Evolutionary conservation across 108 stramenopile genomes (phyloP).

Genomic region (Parietichytrium sp.): DNA sequence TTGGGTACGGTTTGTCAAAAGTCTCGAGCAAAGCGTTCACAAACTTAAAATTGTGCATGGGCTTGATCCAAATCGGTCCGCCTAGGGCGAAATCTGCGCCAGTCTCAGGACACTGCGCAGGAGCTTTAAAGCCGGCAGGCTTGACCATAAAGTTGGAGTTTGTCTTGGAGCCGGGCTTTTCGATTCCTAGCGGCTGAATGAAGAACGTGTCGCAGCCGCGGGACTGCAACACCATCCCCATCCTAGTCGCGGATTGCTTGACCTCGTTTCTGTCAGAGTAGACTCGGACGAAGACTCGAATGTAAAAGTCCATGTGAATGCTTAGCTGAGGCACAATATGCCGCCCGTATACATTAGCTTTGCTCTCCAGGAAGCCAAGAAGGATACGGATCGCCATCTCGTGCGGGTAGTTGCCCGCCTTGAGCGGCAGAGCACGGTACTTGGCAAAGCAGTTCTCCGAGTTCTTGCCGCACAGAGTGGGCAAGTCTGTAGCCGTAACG

Average conservation of each 20-base stretch:
- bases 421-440: conserved; percentile 83
- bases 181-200: conserved; percentile 66
- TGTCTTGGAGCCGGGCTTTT: conserved; percentile 38
- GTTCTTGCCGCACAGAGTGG: conserved; percentile 85
- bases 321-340: conserved; percentile 84
- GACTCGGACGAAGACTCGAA: conserved; percentile 94
- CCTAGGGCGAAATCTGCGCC: conserved; percentile 79
- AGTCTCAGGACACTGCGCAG: conserved; percentile 64
- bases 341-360: conserved; percentile 82
- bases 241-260: neutral
- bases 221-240: conserved; percentile 84
- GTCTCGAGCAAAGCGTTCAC: conserved; percentile 72
- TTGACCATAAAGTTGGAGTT: neutral
- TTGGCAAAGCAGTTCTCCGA: conserved; percentile 89
- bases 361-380: conserved; percentile 71
- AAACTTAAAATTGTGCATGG: conserved; percentile 81
- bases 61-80: conserved; percentile 91
- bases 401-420: conserved; percentile 78
- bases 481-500: conserved; percentile 96
- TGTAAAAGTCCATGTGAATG: conserved; percentile 93
- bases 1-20: conserved; percentile 58
- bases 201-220: conserved; percentile 86
- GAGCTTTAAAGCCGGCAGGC: neutral
- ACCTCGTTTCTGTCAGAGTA: conserved; percentile 81
- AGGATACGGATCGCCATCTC: conserved; percentile 92